phyloP scores from a whole-genome alignment of 352 stramenopile genomes.

The Globisporangium barbulae region DNA sequence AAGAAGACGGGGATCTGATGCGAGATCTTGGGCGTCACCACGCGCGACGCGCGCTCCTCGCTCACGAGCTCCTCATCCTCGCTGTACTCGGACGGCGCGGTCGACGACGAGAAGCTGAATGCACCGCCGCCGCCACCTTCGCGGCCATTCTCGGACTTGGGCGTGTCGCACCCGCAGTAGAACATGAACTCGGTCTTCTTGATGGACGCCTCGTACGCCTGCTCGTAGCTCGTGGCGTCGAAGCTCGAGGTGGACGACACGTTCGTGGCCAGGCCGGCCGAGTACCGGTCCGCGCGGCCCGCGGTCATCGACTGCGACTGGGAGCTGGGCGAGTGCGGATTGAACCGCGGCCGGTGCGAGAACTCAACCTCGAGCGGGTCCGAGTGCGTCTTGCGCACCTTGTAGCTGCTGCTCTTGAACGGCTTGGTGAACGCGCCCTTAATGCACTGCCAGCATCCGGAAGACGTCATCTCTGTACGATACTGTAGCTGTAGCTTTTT shows the following conservation, averaged over 20 bases:
- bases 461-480: neutral
- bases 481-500: neutral
- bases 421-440: constrained; percentile 14
- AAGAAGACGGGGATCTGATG: constrained; percentile 58
- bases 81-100: constrained; percentile 14
- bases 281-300: constrained; percentile 14
- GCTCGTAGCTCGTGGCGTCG: constrained; percentile 29
- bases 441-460: constrained; percentile 14
- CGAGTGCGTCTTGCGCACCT: constrained; percentile 22
- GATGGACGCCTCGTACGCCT: constrained; percentile 26
- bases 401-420: constrained; percentile 22
- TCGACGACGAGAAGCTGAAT: constrained; percentile 23
- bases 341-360: constrained; percentile 17
- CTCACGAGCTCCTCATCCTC: constrained; percentile 7
- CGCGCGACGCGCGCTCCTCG: constrained; percentile 22
- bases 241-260: constrained; percentile 21
- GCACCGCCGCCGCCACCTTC: constrained; percentile 26
- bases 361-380: constrained; percentile 19
- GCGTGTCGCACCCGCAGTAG: constrained; percentile 48
- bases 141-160: constrained; percentile 29
- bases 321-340: constrained; percentile 16
- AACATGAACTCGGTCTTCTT: constrained; percentile 51
- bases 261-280: constrained; percentile 12
- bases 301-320: constrained; percentile 10
- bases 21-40: constrained; percentile 33